Conservation (phyloP, 306 rosid species). For the Trifolium dubium region DNA sequence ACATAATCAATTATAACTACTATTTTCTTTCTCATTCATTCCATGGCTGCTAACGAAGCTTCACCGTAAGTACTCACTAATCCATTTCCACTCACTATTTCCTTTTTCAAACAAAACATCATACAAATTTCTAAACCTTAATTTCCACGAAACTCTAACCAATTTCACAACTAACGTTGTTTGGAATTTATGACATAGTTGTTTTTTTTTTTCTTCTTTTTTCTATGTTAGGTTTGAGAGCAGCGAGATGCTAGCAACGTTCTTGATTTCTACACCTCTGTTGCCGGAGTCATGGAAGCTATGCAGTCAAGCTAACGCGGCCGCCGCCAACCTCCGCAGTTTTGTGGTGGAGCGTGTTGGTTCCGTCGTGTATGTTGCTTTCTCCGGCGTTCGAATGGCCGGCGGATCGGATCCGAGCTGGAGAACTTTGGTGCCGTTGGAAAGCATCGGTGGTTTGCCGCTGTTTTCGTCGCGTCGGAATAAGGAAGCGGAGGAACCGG, state of each 20-base stretch:
- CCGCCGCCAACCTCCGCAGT: slow-evolving; percentile 37
- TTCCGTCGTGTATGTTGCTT: slow-evolving; percentile 59
- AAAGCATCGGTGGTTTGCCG: slow-evolving; percentile 43
- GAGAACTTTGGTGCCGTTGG: slow-evolving; percentile 53
- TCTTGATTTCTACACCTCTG: slow-evolving; percentile 72
- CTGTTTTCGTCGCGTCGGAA: slow-evolving; percentile 46
- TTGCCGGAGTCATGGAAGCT: slow-evolving; percentile 78
- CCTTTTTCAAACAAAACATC: not conserved
- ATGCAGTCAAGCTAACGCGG: slow-evolving; percentile 60
- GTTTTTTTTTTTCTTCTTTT: not conserved
- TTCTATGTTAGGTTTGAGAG: slow-evolving; percentile 59
- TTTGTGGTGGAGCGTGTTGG: slow-evolving; percentile 51
- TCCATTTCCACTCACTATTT: not conserved
- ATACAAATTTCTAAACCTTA: not conserved
- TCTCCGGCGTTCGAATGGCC: slow-evolving; percentile 62
- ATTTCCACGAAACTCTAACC: slow-evolving; percentile 6
- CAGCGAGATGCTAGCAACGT: slow-evolving; percentile 71
- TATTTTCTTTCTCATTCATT: not conserved
- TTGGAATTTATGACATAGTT: not conserved
- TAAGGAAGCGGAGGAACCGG: slow-evolving; percentile 51
- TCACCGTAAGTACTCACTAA: slow-evolving; percentile 63
- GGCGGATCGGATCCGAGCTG: slow-evolving; percentile 25
- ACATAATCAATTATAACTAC: not conserved
- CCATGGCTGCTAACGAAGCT: slow-evolving; percentile 73
- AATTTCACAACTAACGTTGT: not conserved